Percentiles rank a stretch among this genome's conserved stretches.
These are phyloP conservation scores for Colletotrichum cuscutae DNA, from an alignment of 2,329 filamentous ascomycete species.

Conservation along the genomic window DNA sequence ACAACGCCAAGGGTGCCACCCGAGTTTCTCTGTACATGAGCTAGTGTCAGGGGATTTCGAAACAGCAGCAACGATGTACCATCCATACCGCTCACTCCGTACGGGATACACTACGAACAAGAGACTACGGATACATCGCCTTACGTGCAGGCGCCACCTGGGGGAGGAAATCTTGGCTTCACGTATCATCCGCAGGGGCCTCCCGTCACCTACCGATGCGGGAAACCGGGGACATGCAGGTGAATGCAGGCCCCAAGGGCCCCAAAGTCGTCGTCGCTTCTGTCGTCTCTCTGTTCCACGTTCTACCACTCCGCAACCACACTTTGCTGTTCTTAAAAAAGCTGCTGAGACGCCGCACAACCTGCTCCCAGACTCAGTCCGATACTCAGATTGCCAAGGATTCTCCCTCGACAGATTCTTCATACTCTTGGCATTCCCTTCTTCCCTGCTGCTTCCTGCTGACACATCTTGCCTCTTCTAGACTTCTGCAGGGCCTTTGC, in stretches of 20 bases:
- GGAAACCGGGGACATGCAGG: constrained; percentile 1
- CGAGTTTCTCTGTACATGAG: neutral
- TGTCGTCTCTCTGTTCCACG: neutral
- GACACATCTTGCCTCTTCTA: constrained; percentile 9
- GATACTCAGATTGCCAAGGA: constrained; percentile 33
- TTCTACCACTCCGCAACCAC: neutral
- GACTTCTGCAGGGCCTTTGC: neutral
- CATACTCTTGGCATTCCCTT: neutral
- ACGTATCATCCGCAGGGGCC: neutral
- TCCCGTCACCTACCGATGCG: constrained; percentile 1
- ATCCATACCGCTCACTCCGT: neutral
- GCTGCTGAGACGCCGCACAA: constrained; percentile 35
- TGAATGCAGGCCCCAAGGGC: neutral
- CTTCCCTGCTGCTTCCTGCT: constrained; percentile 5
- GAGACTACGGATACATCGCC: too few relatives aligned
- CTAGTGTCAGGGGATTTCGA: neutral
- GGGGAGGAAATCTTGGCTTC: neutral
- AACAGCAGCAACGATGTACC: constrained; percentile 3
- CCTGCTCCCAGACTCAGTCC: constrained; percentile 32
- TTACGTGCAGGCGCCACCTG: neutral
- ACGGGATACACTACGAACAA: too few relatives aligned
- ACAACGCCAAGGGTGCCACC: constrained; percentile 24
- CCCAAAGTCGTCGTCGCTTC: constrained; percentile 4
- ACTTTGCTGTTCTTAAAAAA: constrained; percentile 33
- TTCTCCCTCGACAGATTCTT: constrained; percentile 18